Evolutionary conservation across 352 stramenopile species (phyloP).

Genomic region (Phytophthora litchii): DNA sequence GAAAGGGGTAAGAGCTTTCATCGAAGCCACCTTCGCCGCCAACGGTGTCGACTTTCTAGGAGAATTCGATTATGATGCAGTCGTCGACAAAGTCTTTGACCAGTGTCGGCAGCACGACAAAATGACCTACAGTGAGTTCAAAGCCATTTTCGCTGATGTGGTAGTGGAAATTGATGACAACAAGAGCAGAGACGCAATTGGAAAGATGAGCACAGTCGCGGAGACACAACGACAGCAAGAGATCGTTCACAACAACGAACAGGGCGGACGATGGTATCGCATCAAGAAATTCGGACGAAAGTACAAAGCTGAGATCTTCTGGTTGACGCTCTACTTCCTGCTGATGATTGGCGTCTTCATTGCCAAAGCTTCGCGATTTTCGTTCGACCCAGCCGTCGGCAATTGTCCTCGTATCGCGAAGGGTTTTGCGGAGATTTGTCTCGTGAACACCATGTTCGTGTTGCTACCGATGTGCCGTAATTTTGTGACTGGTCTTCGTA

Average conservation of each 20-base stretch:
- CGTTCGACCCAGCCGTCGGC: constrained; percentile 54
- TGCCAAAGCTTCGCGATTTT: constrained; percentile 47
- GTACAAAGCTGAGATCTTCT: constrained; percentile 58
- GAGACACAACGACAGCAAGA: constrained; percentile 17
- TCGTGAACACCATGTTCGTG: constrained; percentile 80
- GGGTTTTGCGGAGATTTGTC: constrained; percentile 69
- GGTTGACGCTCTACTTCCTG: constrained; percentile 47
- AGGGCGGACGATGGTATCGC: constrained; percentile 25
- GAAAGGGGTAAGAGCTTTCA: constrained; percentile 56
- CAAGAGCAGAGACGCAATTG: constrained; percentile 24
- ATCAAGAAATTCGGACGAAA: constrained; percentile 48
- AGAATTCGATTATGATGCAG: constrained; percentile 50
- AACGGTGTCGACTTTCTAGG: constrained; percentile 64
- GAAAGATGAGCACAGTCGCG: constrained; percentile 2
- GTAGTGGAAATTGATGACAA: constrained; percentile 33
- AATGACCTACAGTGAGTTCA: constrained; percentile 70
- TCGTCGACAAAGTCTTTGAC: constrained; percentile 59
- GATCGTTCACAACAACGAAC: constrained; percentile 16
- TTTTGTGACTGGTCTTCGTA: constrained; percentile 62
- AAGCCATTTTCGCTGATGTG: constrained; percentile 41
- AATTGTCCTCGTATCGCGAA: constrained; percentile 66
- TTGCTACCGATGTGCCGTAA: constrained; percentile 78
- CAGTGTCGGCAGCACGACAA: constrained; percentile 42
- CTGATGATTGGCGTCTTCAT: constrained; percentile 55
- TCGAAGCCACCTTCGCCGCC: constrained; percentile 58